These are phyloP conservation scores for Fusarium longipes DNA, from an alignment of 2,329 filamentous ascomycete species.

Conservation along the genomic window DNA sequence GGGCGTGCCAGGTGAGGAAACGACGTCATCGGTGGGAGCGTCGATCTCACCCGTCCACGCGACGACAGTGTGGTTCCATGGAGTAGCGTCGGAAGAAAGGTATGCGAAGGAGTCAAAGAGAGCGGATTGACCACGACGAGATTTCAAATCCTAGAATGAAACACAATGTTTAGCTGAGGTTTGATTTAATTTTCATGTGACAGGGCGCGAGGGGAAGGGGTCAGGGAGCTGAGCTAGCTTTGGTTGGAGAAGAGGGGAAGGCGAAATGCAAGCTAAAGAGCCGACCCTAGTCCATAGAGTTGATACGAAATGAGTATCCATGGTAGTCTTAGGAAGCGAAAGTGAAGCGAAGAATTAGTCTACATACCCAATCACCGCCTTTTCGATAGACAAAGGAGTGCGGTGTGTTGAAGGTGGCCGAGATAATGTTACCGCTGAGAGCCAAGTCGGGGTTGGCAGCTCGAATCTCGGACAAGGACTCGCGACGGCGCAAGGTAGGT, in stretches of 20 bases:
- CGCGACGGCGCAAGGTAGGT: slow-evolving; percentile 56
- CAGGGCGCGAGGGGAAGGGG: slow-evolving; percentile 23
- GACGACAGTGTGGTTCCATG: slow-evolving; percentile 92
- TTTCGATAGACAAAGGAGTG: slow-evolving; percentile 69
- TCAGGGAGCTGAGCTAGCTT: slow-evolving; percentile 27
- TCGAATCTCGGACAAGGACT: slow-evolving; percentile 67
- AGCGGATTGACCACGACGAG: slow-evolving; percentile 87
- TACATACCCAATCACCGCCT: slow-evolving; percentile 69
- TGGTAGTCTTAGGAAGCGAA: slow-evolving; percentile 14
- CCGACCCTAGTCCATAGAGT: slow-evolving; percentile 15
- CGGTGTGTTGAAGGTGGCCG: slow-evolving; percentile 72
- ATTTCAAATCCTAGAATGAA: slow-evolving; percentile 71
- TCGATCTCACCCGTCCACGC: slow-evolving; percentile 95
- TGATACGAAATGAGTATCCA: slow-evolving; percentile 24
- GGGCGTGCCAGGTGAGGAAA: slow-evolving; percentile 61
- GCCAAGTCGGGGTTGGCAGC: slow-evolving; percentile 66
- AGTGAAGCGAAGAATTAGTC: slow-evolving; percentile 22
- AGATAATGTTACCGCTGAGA: slow-evolving; percentile 74
- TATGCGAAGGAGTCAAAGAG: slow-evolving; percentile 92
- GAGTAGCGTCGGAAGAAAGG: slow-evolving; percentile 82
- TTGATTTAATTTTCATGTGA: slow-evolving; percentile 34
- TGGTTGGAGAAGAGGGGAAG: slow-evolving; percentile 39
- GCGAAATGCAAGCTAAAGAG: slow-evolving; percentile 28
- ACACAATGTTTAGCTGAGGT: slow-evolving; percentile 22
- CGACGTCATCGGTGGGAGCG: slow-evolving; percentile 55